A percentile compares a stretch with the other conserved stretches of the same genome.
Conservation (phyloP, 495 filamentous ascomycete genomes). For the Neurospora tetrasperma region DNA sequence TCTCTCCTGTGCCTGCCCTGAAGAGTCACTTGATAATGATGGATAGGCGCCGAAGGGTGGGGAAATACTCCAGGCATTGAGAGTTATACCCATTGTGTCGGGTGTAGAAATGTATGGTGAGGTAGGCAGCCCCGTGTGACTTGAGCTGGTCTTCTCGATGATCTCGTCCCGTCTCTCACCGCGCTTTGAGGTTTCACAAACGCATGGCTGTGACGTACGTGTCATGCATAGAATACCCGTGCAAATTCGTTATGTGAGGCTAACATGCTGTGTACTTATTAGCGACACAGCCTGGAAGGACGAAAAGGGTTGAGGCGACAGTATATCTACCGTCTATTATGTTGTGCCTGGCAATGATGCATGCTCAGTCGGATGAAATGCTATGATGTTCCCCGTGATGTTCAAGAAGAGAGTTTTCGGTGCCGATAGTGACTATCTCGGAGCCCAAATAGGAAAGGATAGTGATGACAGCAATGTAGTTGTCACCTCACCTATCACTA, state of each 20-base stretch:
- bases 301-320: background rate
- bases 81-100: background rate
- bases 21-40: background rate
- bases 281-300: background rate
- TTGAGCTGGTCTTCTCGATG: background rate
- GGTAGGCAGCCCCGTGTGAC: background rate
- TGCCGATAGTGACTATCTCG: background rate
- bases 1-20: background rate
- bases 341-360: background rate
- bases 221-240: background rate
- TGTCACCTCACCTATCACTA: background rate
- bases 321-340: background rate
- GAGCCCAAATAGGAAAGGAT: background rate
- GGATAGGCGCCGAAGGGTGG: background rate
- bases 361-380: background rate
- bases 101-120: background rate
- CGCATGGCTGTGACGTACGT: background rate
- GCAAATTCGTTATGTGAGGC: background rate
- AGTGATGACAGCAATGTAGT: background rate
- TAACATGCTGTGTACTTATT: background rate
- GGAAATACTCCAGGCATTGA: background rate
- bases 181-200: slow-evolving; percentile 18
- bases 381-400: background rate
- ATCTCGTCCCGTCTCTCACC: slow-evolving; percentile 8
- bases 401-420: background rate